Base-by-base conservation (phyloP, 2,329 filamentous ascomycete species). In the Ascochyta koolunga region DNA sequence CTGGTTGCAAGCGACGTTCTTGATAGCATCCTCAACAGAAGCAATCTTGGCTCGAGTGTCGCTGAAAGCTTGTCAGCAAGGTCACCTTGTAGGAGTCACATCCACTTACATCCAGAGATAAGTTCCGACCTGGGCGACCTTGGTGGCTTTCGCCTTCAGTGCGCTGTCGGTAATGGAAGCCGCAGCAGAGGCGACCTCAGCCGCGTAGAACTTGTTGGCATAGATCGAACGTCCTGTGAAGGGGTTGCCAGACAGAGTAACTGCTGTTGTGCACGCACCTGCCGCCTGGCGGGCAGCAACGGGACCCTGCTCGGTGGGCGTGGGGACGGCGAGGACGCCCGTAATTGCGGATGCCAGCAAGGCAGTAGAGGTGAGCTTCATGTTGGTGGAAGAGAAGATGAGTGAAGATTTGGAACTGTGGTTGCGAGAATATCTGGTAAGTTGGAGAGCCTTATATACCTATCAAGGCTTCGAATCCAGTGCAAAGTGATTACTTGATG, bases 111-210 rank as follows among this genome's bases (percentile, higher is more conserved):
- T 76, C 82, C 82, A 84, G 44, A 79, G 67, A 64, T 82, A 84
- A 4, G 81, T 82, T 35, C 80, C 80, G 25, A 83, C 74, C 4
- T 81, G 65, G 24, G 81, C 82, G 10, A 79, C 80, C 50, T 74
- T 72, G 33, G 69, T 71, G 2, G 80, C 80, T 37, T 75, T 79
- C 29, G 83, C 80, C 11, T 80, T 80, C 70, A 83, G 72, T 39
- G 84, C 76, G 13, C 81, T 61, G 43, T 72, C 70, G 33, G 65
- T 67, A 31, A 84, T 85, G 16, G 87, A 85, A 27, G 89, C 81
- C 18, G 87, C 88, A 25, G 82, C 77, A 18, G 74, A 79, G 38
- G 77, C 77, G 51, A 83, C 79, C 65, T 84, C 81, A 6, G 80
- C 79, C 19, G 80, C 75, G 69, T 84, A 84, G 65, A 80, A 82